These are phyloP conservation scores for Pluteus cervinus DNA, from an alignment of 768 basidiomycete species.

Conservation along the genomic window DNA sequence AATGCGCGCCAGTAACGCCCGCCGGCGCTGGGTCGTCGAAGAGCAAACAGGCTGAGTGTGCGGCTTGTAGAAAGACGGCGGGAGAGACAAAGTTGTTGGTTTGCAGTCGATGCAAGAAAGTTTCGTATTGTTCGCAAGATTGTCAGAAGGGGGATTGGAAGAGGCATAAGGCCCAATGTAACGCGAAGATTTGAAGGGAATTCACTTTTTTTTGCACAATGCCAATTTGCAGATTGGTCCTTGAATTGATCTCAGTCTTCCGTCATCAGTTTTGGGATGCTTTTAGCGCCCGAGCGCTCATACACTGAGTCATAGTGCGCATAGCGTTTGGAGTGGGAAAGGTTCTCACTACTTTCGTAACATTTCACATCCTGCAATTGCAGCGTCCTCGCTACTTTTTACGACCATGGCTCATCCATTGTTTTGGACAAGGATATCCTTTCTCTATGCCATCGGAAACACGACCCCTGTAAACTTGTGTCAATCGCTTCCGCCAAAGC, in stretches of 20 bases:
- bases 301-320: no score
- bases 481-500: conserved; percentile 32
- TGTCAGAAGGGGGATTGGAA: conserved; percentile 5
- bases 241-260: no score
- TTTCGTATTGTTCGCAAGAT: conserved; percentile 1
- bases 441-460: conserved; percentile 48
- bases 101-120: background rate
- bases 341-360: no score
- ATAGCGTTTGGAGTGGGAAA: no score
- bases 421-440: conserved; percentile 30
- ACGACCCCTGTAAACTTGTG: conserved; percentile 39
- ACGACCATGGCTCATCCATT: conserved; percentile 31
- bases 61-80: background rate
- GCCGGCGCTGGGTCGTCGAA: no score
- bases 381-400: no score
- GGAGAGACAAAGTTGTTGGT: conserved; percentile 3
- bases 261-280: no score
- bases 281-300: no score
- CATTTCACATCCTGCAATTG: no score
- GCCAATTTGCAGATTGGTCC: no score
- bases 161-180: conserved; percentile 1
- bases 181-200: conserved; percentile 1
- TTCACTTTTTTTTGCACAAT: no score
- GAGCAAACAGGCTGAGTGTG: conserved; percentile 26
- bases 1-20: no score